Conservation (phyloP, 2,329 filamentous ascomycete genomes). For the Didymella lethalis region DNA sequence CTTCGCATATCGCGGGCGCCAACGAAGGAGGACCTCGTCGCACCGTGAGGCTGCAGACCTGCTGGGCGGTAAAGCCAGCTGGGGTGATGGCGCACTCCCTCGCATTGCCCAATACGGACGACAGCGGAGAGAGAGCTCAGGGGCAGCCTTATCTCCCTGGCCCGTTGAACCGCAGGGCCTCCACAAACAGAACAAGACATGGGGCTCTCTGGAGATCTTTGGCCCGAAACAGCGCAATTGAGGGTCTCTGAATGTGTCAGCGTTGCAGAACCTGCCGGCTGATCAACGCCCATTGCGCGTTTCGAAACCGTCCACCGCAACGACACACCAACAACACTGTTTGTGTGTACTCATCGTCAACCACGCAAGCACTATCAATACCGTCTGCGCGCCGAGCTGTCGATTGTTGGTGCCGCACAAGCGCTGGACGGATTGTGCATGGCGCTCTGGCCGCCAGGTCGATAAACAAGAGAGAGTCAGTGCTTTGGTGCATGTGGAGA, state of each 20-base stretch:
- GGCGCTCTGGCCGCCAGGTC: constrained; percentile 20
- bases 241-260: constrained; percentile 20
- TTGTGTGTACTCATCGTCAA: not conserved
- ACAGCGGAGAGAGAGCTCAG: constrained; percentile 9
- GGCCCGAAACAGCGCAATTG: constrained; percentile 8
- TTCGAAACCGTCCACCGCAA: constrained; percentile 17
- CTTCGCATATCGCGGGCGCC: constrained; percentile 24
- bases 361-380: not conserved
- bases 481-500: constrained; percentile 19
- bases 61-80: constrained; percentile 5
- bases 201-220: constrained; percentile 22
- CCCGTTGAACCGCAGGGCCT: constrained; percentile 22
- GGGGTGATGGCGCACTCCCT: constrained; percentile 6
- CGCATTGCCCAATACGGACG: constrained; percentile 7
- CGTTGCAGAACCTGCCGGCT: constrained; percentile 19
- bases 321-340: constrained; percentile 11
- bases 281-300: constrained; percentile 19
- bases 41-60: constrained; percentile 19
- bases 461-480: constrained; percentile 19
- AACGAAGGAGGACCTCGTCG: constrained; percentile 15
- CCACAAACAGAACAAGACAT: constrained; percentile 20
- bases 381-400: constrained; percentile 3
- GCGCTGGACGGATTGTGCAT: constrained; percentile 15
- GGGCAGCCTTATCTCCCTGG: constrained; percentile 18
- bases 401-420: constrained; percentile 18